Conservation (phyloP, 768 basidiomycete species). For the Candolleomyces efflorescens region DNA sequence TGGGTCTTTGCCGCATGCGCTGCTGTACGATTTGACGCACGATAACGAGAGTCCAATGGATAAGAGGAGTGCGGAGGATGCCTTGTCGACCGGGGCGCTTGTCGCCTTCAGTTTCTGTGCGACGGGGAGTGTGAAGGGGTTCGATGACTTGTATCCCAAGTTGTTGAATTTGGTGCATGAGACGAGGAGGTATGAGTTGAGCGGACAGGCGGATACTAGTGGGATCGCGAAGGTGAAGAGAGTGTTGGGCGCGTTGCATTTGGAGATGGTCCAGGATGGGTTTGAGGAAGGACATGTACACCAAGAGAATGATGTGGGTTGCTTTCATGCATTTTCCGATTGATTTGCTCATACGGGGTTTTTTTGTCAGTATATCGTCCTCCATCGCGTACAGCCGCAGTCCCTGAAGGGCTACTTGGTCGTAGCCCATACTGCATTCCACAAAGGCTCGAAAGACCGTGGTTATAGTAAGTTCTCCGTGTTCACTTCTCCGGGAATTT, state of each 20-base stretch:
- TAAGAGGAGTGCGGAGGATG: constrained; percentile 92
- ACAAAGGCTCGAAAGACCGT: constrained; percentile 74
- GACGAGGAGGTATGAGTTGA: constrained; percentile 72
- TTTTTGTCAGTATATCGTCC: constrained; percentile 73
- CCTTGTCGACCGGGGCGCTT: constrained; percentile 91
- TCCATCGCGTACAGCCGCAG: constrained; percentile 87
- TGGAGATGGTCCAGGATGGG: constrained; percentile 86
- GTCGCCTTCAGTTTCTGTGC: constrained; percentile 87
- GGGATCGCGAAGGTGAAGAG: constrained; percentile 60
- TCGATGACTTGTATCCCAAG: constrained; percentile 96
- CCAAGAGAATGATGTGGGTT: constrained; percentile 89
- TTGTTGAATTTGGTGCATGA: constrained; percentile 88
- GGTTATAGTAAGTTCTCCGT: constrained; percentile 59
- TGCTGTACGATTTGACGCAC: constrained; percentile 94
- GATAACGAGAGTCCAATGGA: constrained; percentile 92
- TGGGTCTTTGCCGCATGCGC: constrained; percentile 87
- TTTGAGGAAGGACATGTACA: constrained; percentile 95
- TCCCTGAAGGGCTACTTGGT: constrained; percentile 92
- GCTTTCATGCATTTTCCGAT: neutral
- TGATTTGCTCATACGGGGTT: neutral
- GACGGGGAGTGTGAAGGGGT: constrained; percentile 92
- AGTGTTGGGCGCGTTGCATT: constrained; percentile 80
- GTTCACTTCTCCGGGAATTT: neutral
- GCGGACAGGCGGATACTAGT: constrained; percentile 49
- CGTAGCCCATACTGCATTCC: constrained; percentile 89